Evolutionary conservation across 257 asterid genomes (phyloP), one percentile per base, ranked within the genome.

Genomic region (Schizonepeta tenuifolia): DNA sequence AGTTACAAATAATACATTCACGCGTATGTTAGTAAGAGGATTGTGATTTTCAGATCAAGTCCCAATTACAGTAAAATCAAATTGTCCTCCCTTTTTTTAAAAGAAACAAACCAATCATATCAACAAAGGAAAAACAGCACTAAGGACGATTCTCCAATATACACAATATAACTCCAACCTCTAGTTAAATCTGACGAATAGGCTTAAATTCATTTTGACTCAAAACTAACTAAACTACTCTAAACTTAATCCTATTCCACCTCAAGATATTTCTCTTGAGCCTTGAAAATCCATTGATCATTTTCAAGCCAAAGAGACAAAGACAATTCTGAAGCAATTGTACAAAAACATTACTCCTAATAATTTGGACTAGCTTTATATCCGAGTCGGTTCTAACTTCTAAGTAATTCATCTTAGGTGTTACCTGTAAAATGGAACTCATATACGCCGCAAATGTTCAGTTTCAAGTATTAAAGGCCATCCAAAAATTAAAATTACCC

Each of bases 401-500:
- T 41, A 60, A 53, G 12, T 28, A n/a, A 12, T 47, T 53, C 51
- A 35, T 47, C 71, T 12, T 55, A 44, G 21, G 49, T 64, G 65
- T 61, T 58, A 63, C 72, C 68, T 55, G 75, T 44, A 65, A 33
- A 20, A 64, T 56, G 74, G 67, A 65, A 47, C 40, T 57, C 69
- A 57, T 18, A 56, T 71, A 38, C 43, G 50, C 61, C 53, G 17
- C 36, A 62, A 61, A 28, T 33, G 33, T 54, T 77, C 66, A 75
- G 44, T 61, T 22, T 46, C 26, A 77, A 36, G 9, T 38, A 60
- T 36, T 21, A 67, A 55, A 55, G 43, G 18, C 11, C 63, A 73
- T 28, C 36, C 40, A 24, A 51, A 55, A 33, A 78, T 68, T 13
- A 72, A 83, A 56, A 64, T 82, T 95, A 95, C 98, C 97, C 85